These are phyloP conservation scores for Psilocybe cyanescens DNA, from an alignment of 768 basidiomycete species.

Conservation along the genomic window DNA sequence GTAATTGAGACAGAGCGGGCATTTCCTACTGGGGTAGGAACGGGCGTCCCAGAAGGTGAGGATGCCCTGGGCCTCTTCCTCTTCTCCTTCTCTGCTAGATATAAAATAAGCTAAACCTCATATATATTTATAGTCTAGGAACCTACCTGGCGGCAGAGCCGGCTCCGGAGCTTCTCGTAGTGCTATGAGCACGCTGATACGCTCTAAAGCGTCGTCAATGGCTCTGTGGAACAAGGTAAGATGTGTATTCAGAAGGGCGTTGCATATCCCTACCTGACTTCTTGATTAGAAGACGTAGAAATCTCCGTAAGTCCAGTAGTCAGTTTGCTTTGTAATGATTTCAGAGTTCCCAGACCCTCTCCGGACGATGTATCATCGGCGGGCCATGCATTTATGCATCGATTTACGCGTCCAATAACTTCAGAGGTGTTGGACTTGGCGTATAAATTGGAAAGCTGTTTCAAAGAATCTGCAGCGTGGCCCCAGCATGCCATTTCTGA, in stretches of 20 bases:
- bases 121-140: background rate
- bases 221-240: constrained; percentile 45
- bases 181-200: constrained; percentile 68
- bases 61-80: constrained; percentile 74
- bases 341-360: constrained; percentile 70
- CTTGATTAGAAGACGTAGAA: constrained; percentile 57
- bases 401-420: constrained; percentile 73
- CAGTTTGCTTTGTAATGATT: constrained; percentile 65
- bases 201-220: constrained; percentile 74
- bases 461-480: constrained; percentile 64
- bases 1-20: constrained; percentile 58
- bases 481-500: constrained; percentile 81
- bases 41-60: constrained; percentile 67
- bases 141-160: constrained; percentile 53
- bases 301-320: constrained; percentile 66
- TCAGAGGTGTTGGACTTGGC: constrained; percentile 53
- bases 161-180: constrained; percentile 72
- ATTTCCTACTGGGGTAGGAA: constrained; percentile 36
- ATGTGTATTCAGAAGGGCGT: constrained; percentile 5
- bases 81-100: constrained; percentile 73
- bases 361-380: constrained; percentile 68
- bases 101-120: background rate
- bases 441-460: constrained; percentile 56
- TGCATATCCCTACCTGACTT: constrained; percentile 56
- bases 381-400: constrained; percentile 73